Base-by-base conservation (phyloP, 257 asterid genomes). In the Solanum infundibuliforme region DNA sequence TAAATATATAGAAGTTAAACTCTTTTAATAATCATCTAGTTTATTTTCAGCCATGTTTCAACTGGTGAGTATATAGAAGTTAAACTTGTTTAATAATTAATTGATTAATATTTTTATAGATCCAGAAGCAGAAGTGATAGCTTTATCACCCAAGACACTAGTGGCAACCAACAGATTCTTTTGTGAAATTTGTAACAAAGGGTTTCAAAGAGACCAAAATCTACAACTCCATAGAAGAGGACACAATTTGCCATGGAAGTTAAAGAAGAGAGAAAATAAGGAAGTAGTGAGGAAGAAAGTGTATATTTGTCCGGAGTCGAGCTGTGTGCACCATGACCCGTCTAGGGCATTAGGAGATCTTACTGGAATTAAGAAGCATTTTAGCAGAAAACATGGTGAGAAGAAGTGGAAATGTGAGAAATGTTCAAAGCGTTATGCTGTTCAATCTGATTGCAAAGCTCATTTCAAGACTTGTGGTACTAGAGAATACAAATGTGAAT, bases 401-500 rank as follows among this genome's bases (percentile, higher is more conserved):
- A 96, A 96, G 91, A 95, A 95, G 84, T 96, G 97, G 97, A 95
- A 95, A 90, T 96, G 99, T 86, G 98, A 94, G 74, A 95, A 94
- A 88, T 96, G 99, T 85, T 91, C 98, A 6, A 96, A 94, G 90
- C 90, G 91, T 62, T 96, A 96, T 88, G 99, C 99, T 2, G 98
- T 94, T 90, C 94, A 92, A 88, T 96, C 98, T 1, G 99, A 96
- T 88, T 96, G 99, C 95, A 96, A 96, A 90, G 98, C 98, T 12
- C 99, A 95, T 72, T 93, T 96, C 86, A 96, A 95, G 87, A 95
- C 93, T 83, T 96, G 99, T 91, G 99, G 99, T 89, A 96, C 99
- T 6, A 95, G 91, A 68, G 99, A 96, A 88, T 96, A 96, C 73
- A 93, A 94, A 93, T 96, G 99, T 92, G 98, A 95, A 88, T 96